A percentile compares a stretch with the other conserved stretches of the same genome.
Conservation (phyloP, 441 rosid genomes). For the Pelargonium australe region DNA sequence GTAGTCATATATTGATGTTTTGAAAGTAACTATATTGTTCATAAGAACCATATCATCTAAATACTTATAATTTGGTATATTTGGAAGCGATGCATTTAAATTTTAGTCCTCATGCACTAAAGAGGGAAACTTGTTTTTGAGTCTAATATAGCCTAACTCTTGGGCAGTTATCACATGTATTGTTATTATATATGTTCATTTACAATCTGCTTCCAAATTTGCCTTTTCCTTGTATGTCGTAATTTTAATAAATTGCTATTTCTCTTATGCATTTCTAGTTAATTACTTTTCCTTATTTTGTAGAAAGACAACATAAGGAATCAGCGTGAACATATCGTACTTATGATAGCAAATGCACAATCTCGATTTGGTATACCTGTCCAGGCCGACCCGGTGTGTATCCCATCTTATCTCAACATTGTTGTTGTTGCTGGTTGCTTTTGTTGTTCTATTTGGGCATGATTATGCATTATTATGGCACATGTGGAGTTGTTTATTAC, state of each 20-base stretch:
- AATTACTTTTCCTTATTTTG: constrained; percentile 20
- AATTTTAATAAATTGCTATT: constrained; percentile 2
- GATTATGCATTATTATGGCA: not conserved
- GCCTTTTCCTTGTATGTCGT: not conserved
- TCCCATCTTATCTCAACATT: constrained; percentile 15
- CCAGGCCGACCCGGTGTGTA: constrained; percentile 79
- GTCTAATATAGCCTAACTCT: constrained; percentile 1
- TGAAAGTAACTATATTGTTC: not conserved
- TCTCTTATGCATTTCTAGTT: not conserved
- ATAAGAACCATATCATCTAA: not conserved
- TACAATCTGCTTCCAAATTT: not conserved
- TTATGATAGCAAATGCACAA: constrained; percentile 84
- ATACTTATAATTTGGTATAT: not conserved
- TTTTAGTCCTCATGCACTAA: not conserved
- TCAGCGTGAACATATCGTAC: constrained; percentile 93
- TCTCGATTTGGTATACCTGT: constrained; percentile 59
- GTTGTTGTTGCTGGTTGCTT: constrained; percentile 6
- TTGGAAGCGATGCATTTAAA: not conserved
- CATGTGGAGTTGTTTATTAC: constrained; percentile 4
- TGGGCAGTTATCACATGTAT: not conserved
- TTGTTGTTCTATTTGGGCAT: constrained; percentile 12
- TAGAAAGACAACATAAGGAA: constrained; percentile 92
- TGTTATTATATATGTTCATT: not conserved
- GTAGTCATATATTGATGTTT: no score
- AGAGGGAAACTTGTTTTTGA: not conserved